Evolutionary conservation across 2,329 filamentous ascomycete genomes (phyloP).

Genomic region (Nigrospora osmanthi): DNA sequence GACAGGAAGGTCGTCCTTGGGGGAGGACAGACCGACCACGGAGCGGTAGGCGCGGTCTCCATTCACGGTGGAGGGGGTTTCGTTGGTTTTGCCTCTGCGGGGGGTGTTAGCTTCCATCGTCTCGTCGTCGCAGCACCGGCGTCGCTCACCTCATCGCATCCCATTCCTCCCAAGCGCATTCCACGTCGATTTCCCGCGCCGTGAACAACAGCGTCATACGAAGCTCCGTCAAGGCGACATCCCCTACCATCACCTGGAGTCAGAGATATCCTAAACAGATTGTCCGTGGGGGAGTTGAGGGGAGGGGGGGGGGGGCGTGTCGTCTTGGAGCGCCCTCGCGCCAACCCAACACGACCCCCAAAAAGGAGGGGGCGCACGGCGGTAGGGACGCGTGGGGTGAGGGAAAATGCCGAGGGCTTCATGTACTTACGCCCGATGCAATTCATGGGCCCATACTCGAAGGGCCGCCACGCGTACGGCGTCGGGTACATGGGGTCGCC

Average conservation of each 20-base stretch:
- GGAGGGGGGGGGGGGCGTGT: too few species aligned
- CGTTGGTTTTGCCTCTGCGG: neutral
- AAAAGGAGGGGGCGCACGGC: too few species aligned
- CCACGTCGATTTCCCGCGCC: slow-evolving; percentile 11
- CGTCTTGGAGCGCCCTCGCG: too few species aligned
- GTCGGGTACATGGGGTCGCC: slow-evolving; percentile 14
- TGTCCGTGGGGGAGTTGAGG: too few species aligned
- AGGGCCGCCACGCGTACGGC: slow-evolving; percentile 23
- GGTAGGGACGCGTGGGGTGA: too few species aligned
- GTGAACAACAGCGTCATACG: slow-evolving; percentile 17
- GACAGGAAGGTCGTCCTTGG: slow-evolving; percentile 3
- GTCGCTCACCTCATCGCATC: slow-evolving; percentile 2
- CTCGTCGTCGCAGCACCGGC: neutral
- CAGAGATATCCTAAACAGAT: too few species aligned
- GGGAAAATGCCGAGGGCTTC: too few species aligned
- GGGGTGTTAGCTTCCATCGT: neutral
- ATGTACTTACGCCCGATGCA: slow-evolving; percentile 21
- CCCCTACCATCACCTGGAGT: slow-evolving; percentile 7
- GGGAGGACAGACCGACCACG: neutral
- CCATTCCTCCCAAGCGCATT: slow-evolving; percentile 2
- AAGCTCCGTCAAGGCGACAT: slow-evolving; percentile 25
- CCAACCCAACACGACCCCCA: too few species aligned
- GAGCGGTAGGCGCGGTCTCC: neutral
- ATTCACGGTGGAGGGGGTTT: neutral
- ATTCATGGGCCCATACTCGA: slow-evolving; percentile 26